phyloP scores from a whole-genome alignment of 192 early-diverging fungal genomes.

The Podila epigama region DNA sequence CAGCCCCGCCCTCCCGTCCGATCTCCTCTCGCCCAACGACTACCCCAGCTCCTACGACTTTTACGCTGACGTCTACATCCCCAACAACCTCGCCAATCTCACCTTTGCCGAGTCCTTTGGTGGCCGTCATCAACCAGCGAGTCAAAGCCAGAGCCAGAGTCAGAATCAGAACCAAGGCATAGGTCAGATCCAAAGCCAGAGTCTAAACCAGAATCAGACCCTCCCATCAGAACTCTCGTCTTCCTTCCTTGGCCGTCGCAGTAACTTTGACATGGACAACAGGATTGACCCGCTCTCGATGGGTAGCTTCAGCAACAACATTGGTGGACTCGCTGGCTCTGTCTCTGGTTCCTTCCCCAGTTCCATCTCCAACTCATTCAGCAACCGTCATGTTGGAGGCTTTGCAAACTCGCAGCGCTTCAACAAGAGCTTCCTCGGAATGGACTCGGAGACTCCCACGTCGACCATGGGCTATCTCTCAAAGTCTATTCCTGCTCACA shows the following conservation, averaged over 20 bases:
- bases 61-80: slow-evolving; percentile 56
- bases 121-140: slow-evolving; percentile 29
- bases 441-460: slow-evolving; percentile 28
- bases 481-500: slow-evolving; percentile 56
- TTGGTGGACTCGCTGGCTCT: slow-evolving; percentile 39
- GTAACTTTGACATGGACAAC: slow-evolving; percentile 28
- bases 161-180: too few relatives aligned
- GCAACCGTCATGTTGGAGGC: slow-evolving; percentile 33
- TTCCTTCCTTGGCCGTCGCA: slow-evolving; percentile 35
- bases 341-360: slow-evolving; percentile 44
- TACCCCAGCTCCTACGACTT: slow-evolving; percentile 58
- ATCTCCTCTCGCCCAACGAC: slow-evolving; percentile 63
- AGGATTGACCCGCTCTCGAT: slow-evolving; percentile 45
- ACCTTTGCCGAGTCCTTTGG: slow-evolving; percentile 53
- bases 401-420: slow-evolving; percentile 44
- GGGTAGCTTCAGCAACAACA: slow-evolving; percentile 46
- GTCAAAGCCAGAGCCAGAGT: slow-evolving; percentile 43
- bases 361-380: slow-evolving; percentile 37
- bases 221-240: slow-evolving; percentile 33
- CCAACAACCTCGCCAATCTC: slow-evolving; percentile 52
- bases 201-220: slow-evolving; percentile 34
- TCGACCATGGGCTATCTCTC: slow-evolving; percentile 53
- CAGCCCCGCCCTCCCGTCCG: slow-evolving; percentile 60
- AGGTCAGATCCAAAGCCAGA: slow-evolving; percentile 46
- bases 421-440: slow-evolving; percentile 52